Evolutionary conservation across 108 stramenopile genomes (phyloP).

Genomic region (Cyclotella distinguenda): DNA sequence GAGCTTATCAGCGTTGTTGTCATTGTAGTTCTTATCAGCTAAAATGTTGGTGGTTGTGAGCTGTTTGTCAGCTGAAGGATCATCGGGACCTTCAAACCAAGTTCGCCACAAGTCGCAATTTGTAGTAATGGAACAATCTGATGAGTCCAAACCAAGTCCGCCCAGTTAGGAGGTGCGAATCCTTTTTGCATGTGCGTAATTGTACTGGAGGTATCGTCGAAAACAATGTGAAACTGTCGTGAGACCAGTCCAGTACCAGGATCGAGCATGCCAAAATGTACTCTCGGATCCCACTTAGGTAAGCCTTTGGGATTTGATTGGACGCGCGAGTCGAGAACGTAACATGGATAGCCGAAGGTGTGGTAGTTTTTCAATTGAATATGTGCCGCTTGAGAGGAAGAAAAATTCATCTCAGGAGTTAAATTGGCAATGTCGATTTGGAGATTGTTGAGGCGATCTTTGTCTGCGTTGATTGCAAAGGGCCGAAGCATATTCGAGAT

Average conservation of each 20-base stretch:
- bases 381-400: neutral
- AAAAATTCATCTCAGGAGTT: neutral
- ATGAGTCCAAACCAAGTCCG: too few relatives aligned
- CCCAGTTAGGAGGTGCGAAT: too few relatives aligned
- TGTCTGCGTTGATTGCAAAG: neutral
- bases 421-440: neutral
- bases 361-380: neutral
- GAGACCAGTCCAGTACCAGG: slow-evolving; percentile 11
- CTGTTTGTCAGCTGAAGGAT: too few relatives aligned
- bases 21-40: too few relatives aligned
- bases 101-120: too few relatives aligned
- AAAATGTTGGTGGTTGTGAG: too few relatives aligned
- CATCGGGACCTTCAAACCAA: too few relatives aligned
- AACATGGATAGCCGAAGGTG: slow-evolving; percentile 36
- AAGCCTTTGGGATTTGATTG: slow-evolving; percentile 8
- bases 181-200: too few relatives aligned
- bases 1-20: too few relatives aligned
- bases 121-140: too few relatives aligned
- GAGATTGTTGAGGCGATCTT: neutral
- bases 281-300: slow-evolving; percentile 26
- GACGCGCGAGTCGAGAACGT: slow-evolving; percentile 14
- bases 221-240: slow-evolving; percentile 12
- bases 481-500: slow-evolving; percentile 35
- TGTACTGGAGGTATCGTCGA: too few relatives aligned
- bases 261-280: slow-evolving; percentile 10